Conservation (phyloP, 352 stramenopile genomes). For the Globisporangium spiculum region DNA sequence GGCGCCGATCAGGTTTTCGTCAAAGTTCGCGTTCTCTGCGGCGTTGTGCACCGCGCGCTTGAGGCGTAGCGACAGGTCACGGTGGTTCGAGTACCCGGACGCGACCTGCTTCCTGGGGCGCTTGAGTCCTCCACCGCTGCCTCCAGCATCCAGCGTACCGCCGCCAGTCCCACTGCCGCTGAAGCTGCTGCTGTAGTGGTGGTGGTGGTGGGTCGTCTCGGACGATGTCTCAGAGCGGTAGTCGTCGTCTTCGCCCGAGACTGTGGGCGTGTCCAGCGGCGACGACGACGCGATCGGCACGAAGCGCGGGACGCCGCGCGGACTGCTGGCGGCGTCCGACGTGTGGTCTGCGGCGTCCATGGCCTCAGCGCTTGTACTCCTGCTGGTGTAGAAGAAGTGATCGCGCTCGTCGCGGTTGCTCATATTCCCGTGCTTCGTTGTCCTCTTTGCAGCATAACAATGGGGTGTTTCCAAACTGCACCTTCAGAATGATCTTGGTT, state of each 20-base stretch:
- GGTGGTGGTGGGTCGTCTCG: conserved; percentile 42
- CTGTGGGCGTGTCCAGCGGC: conserved; percentile 46
- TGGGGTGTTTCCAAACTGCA: not conserved
- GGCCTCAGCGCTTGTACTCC: not conserved
- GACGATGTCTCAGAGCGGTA: conserved; percentile 76
- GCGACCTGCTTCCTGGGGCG: conserved; percentile 32
- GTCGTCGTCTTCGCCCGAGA: conserved; percentile 75
- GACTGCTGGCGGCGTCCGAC: conserved; percentile 3
- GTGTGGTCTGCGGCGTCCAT: not conserved
- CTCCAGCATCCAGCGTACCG: not conserved
- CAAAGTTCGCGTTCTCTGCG: conserved; percentile 37
- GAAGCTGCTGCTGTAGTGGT: not conserved
- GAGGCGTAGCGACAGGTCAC: conserved; percentile 55
- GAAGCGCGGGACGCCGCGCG: not conserved
- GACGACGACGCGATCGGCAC: conserved; percentile 24
- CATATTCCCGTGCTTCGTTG: not conserved
- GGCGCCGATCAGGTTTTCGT: conserved; percentile 54
- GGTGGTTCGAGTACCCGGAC: conserved; percentile 58
- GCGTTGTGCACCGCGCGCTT: conserved; percentile 41
- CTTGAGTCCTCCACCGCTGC: conserved; percentile 7
- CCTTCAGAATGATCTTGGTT: not conserved
- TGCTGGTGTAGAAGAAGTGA: not conserved
- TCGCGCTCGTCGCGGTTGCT: conserved; percentile 1
- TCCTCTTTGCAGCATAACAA: not conserved
- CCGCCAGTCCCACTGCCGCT: not conserved